Percentiles rank a stretch among this genome's conserved stretches.
Evolutionary conservation across 345 rosid genomes (phyloP).

Genomic region (Jatropha curcas): DNA sequence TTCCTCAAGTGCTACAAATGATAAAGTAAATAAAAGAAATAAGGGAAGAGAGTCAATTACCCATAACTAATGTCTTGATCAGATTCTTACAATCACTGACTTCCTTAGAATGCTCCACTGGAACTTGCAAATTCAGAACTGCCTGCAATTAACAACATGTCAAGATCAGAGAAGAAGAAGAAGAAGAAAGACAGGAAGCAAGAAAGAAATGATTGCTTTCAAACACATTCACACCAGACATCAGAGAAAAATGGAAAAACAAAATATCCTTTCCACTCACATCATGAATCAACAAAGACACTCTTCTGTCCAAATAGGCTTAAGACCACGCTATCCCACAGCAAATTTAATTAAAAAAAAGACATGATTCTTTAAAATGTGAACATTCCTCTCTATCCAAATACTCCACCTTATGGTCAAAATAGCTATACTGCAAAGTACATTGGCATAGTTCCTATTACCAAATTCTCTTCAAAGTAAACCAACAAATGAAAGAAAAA

Average conservation of each 20-base stretch:
- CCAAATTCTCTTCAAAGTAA: neutral
- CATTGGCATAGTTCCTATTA: neutral
- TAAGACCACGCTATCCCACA: neutral
- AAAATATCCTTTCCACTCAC: no score
- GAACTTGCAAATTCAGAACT: conserved; percentile 92
- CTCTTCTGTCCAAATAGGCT: neutral
- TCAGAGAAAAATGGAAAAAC: neutral
- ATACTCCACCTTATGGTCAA: neutral
- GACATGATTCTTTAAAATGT: neutral
- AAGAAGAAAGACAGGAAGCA: neutral
- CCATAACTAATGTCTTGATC: conserved; percentile 98
- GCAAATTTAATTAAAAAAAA: neutral
- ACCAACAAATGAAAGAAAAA: neutral
- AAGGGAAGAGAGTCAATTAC: conserved; percentile 46
- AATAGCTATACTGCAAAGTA: no score
- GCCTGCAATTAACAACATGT: conserved; percentile 64
- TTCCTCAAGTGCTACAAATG: conserved; percentile 10
- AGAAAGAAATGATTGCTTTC: neutral
- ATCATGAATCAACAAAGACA: neutral
- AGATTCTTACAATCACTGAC: conserved; percentile 94
- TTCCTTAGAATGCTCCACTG: conserved; percentile 96
- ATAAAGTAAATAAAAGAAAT: conserved; percentile 15
- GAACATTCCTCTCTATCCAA: neutral
- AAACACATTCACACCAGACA: neutral
- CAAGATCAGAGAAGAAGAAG: conserved; percentile 18